A percentile compares a stretch with the other conserved stretches of the same genome.
Evolutionary conservation across 208 protist species (phyloP).

Genomic region (Jaenimonas drosophilae): DNA sequence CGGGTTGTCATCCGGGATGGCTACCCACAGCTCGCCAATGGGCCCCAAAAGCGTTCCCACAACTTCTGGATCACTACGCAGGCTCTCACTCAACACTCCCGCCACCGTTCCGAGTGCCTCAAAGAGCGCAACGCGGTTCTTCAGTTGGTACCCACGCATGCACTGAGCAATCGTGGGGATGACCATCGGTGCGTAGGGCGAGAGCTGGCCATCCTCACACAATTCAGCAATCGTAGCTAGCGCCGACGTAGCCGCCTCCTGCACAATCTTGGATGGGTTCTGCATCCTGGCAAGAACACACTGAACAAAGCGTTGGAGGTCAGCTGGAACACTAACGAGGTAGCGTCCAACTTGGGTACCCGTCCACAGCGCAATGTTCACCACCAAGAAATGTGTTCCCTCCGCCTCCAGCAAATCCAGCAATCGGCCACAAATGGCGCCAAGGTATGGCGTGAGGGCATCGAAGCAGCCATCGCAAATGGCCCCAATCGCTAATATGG

Average conservation of each 20-base stretch:
- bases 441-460: constrained; percentile 66
- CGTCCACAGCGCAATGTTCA: constrained; percentile 88
- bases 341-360: constrained; percentile 59
- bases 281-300: constrained; percentile 69
- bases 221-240: constrained; percentile 37
- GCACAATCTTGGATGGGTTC: constrained; percentile 73
- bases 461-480: constrained; percentile 88
- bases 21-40: constrained; percentile 52
- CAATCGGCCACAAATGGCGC: constrained; percentile 58
- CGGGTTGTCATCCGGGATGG: constrained; percentile 52
- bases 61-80: constrained; percentile 26
- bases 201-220: constrained; percentile 24
- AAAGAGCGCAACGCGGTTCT: constrained; percentile 79
- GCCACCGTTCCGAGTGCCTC: constrained; percentile 60
- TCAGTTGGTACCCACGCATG: constrained; percentile 73
- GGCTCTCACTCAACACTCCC: constrained; percentile 23
- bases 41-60: constrained; percentile 35
- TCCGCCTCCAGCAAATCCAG: constrained; percentile 54
- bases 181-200: constrained; percentile 16
- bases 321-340: constrained; percentile 20
- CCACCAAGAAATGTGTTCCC: constrained; percentile 81
- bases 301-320: constrained; percentile 26
- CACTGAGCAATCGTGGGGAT: constrained; percentile 38
- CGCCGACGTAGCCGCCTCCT: constrained; percentile 56
- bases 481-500: constrained; percentile 88